Percentiles rank a stretch among this genome's conserved stretches.
Evolutionary conservation across 2,329 filamentous ascomycete genomes (phyloP).

Genomic region (Lecanicillium sp.): DNA sequence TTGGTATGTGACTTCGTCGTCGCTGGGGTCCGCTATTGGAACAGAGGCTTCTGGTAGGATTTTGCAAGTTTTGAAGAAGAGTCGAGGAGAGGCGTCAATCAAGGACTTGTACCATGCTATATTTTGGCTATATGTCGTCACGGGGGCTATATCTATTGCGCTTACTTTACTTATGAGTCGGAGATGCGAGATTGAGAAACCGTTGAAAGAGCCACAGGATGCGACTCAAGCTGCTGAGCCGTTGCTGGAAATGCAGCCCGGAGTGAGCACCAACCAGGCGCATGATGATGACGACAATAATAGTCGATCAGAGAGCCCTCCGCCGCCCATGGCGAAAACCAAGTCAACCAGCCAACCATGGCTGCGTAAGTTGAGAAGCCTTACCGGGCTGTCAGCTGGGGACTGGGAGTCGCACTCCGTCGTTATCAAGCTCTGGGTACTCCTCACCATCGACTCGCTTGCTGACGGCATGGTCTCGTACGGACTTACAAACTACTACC

Average conservation of each 20-base stretch:
- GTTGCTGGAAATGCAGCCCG: slow-evolving; percentile 12
- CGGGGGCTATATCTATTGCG: slow-evolving; percentile 43
- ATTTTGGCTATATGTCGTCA: slow-evolving; percentile 49
- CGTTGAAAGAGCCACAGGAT: slow-evolving; percentile 11
- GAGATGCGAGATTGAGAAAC: slow-evolving; percentile 38
- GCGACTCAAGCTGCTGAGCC: slow-evolving; percentile 14
- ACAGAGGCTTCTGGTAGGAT: slow-evolving; percentile 43
- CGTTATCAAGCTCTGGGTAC: slow-evolving; percentile 58
- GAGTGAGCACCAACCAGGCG: slow-evolving; percentile 6
- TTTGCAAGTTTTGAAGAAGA: slow-evolving; percentile 36
- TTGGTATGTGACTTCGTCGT: slow-evolving; percentile 54
- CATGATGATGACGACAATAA: slow-evolving; percentile 7
- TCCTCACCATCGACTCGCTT: slow-evolving; percentile 55
- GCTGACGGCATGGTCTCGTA: slow-evolving; percentile 58
- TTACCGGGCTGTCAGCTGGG: neutral
- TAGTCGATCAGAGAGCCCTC: too few relatives aligned
- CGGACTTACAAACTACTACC: slow-evolving; percentile 49
- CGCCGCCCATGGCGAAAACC: too few relatives aligned
- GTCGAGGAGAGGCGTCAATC: slow-evolving; percentile 37
- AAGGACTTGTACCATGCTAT: slow-evolving; percentile 46
- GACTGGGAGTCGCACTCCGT: slow-evolving; percentile 46
- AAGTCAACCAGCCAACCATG: neutral
- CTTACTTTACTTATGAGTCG: slow-evolving; percentile 37
- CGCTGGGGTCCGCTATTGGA: slow-evolving; percentile 46
- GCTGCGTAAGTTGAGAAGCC: neutral